These are phyloP conservation scores for Lachancea cidri DNA, from an alignment of 805 yeast species.

Conservation along the genomic window DNA sequence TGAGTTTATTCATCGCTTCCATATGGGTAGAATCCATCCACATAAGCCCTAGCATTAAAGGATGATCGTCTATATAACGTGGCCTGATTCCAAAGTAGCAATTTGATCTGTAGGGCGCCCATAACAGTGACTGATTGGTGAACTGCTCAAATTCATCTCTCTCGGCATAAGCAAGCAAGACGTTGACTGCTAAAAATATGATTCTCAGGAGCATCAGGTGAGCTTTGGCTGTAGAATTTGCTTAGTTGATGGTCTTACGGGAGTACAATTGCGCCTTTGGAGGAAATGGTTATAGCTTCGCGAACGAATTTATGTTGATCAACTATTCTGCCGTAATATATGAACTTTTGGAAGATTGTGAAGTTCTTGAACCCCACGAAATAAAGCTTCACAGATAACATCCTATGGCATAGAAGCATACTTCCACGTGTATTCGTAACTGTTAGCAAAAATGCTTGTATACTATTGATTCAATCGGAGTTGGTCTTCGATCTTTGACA, in stretches of 20 bases:
- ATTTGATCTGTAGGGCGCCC: slow-evolving; percentile 94
- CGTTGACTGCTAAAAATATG: background rate
- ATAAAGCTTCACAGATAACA: too few species aligned
- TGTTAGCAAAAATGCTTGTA: too few species aligned
- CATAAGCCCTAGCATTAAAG: slow-evolving; percentile 75
- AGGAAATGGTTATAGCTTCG: background rate
- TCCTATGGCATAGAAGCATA: too few species aligned
- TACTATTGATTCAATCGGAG: too few species aligned
- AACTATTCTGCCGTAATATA: background rate
- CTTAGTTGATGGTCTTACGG: background rate
- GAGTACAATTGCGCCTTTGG: background rate
- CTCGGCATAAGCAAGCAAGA: background rate
- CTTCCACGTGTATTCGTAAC: too few species aligned
- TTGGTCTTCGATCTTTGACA: too few species aligned
- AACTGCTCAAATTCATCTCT: slow-evolving; percentile 26
- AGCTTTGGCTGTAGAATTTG: background rate
- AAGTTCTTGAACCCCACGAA: too few species aligned
- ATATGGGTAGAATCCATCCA: slow-evolving; percentile 73
- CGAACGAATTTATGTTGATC: too few species aligned
- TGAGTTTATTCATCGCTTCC: slow-evolving; percentile 47
- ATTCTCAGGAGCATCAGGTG: background rate
- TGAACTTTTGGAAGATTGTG: background rate
- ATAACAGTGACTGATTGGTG: slow-evolving; percentile 50
- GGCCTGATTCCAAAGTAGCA: slow-evolving; percentile 85
- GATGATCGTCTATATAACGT: slow-evolving; percentile 43